A percentile compares a stretch with the other conserved stretches of the same genome.
These are phyloP conservation scores for Ogataea ramenticola DNA, from an alignment of 805 yeast species.

Conservation along the genomic window DNA sequence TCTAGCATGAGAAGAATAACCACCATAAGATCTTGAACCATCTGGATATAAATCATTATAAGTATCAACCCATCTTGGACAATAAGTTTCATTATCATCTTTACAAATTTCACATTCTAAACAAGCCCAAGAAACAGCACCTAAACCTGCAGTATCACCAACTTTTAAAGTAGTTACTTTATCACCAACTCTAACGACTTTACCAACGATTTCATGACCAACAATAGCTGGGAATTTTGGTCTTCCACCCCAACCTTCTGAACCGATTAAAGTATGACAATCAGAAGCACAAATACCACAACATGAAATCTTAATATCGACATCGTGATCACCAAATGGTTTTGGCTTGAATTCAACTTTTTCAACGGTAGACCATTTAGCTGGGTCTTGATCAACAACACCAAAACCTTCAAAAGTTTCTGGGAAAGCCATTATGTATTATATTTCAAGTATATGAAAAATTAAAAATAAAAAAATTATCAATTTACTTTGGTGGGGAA, in stretches of 20 bases:
- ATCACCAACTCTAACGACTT: constrained; percentile 52
- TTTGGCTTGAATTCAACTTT: constrained; percentile 34
- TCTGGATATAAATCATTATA: constrained; percentile 27
- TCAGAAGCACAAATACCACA: constrained; percentile 60
- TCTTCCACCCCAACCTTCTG: constrained; percentile 39
- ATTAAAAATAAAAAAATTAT: too few species aligned
- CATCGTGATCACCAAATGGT: constrained; percentile 32
- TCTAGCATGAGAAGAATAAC: constrained; percentile 58
- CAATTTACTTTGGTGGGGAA: too few species aligned
- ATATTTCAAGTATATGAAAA: too few species aligned
- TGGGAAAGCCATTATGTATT: constrained; percentile 25
- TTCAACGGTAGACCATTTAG: constrained; percentile 16
- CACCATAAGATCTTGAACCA: constrained; percentile 44
- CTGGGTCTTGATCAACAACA: constrained; percentile 14
- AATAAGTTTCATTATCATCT: constrained; percentile 38
- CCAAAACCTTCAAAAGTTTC: constrained; percentile 34
- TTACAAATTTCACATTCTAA: constrained; percentile 54
- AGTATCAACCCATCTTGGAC: constrained; percentile 28
- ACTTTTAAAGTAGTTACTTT: constrained; percentile 42
- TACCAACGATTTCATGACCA: constrained; percentile 65
- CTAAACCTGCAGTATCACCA: constrained; percentile 78
- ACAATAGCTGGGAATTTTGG: constrained; percentile 27
- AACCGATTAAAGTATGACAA: constrained; percentile 40
- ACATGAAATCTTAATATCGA: constrained; percentile 34
- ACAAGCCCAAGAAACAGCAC: constrained; percentile 63